Conservation (phyloP, 352 stramenopile genomes). For the Globisporangium acanthophoron region DNA sequence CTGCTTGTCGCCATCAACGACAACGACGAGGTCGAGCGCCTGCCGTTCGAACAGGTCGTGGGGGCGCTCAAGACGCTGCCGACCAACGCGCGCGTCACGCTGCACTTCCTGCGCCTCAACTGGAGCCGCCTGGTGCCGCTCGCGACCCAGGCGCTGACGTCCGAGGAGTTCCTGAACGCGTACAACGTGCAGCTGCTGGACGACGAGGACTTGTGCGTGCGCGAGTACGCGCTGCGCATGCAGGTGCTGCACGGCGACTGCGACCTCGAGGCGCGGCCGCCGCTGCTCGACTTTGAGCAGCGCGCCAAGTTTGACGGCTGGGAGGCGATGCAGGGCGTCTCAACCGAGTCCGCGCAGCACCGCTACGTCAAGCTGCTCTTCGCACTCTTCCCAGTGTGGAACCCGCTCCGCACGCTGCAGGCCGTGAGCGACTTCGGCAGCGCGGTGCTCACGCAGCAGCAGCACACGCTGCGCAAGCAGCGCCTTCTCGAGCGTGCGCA, state of each 20-base stretch:
- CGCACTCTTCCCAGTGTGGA: constrained; percentile 64
- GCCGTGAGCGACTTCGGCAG: constrained; percentile 36
- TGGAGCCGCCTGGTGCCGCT: constrained; percentile 57
- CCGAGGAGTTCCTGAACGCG: constrained; percentile 35
- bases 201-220: constrained; percentile 66
- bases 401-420: constrained; percentile 49
- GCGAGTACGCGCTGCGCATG: constrained; percentile 77
- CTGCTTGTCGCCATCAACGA: constrained; percentile 67
- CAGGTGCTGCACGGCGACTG: constrained; percentile 71
- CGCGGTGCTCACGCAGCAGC: constrained; percentile 18
- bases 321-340: constrained; percentile 54
- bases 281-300: constrained; percentile 63
- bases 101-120: constrained; percentile 55
- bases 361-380: constrained; percentile 82
- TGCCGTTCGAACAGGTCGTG: constrained; percentile 72
- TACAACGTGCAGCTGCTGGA: constrained; percentile 40
- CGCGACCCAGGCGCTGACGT: constrained; percentile 39
- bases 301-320: constrained; percentile 77
- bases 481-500: constrained; percentile 12
- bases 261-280: constrained; percentile 37
- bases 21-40: constrained; percentile 41
- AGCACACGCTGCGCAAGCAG: constrained; percentile 16
- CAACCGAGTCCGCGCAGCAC: constrained; percentile 34
- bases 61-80: constrained; percentile 51
- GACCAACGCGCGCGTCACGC: constrained; percentile 28